Percentiles rank a stretch among this genome's conserved stretches.
phyloP scores from a whole-genome alignment of 1,284 basidiomycete genomes.

The Austroboletus niveus region DNA sequence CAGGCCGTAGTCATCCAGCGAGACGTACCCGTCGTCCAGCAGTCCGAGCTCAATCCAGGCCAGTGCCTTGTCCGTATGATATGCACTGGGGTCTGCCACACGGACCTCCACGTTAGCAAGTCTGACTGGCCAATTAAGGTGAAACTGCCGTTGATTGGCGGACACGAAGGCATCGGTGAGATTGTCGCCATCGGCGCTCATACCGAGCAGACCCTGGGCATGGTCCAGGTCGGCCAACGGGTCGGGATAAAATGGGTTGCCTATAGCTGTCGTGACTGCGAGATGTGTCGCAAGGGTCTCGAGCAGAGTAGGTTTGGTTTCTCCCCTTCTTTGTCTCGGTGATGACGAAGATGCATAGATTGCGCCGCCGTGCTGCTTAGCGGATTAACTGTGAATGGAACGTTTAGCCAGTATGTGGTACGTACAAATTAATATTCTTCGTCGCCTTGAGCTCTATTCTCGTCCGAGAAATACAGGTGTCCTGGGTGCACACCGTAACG shows the following conservation, averaged over 20 bases:
- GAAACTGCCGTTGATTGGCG: slow-evolving; percentile 74
- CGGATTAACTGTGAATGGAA: slow-evolving; percentile 80
- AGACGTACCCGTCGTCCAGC: slow-evolving; percentile 61
- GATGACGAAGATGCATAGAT: slow-evolving; percentile 29
- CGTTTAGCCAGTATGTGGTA: slow-evolving; percentile 80
- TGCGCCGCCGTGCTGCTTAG: slow-evolving; percentile 63
- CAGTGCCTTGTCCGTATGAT: slow-evolving; percentile 81
- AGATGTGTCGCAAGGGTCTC: slow-evolving; percentile 68
- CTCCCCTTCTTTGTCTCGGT: background rate
- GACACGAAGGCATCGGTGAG: slow-evolving; percentile 79
- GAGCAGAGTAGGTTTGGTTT: slow-evolving; percentile 57
- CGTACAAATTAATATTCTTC: slow-evolving; percentile 18
- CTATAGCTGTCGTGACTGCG: slow-evolving; percentile 68
- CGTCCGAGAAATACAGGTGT: slow-evolving; percentile 39
- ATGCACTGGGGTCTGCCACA: slow-evolving; percentile 76
- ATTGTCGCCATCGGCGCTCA: slow-evolving; percentile 78
- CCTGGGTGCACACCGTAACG: slow-evolving; percentile 69
- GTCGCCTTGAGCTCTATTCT: background rate
- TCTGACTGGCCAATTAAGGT: slow-evolving; percentile 74
- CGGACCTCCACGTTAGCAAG: slow-evolving; percentile 72
- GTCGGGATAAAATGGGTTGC: slow-evolving; percentile 90
- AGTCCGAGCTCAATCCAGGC: slow-evolving; percentile 68
- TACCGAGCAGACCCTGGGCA: slow-evolving; percentile 48
- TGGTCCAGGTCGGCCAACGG: slow-evolving; percentile 71
- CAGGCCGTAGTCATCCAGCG: slow-evolving; percentile 44